Evolutionary conservation across 2,329 filamentous ascomycete genomes (phyloP), one percentile per base, ranked within the genome.

Genomic region (Didymella glomerata): DNA sequence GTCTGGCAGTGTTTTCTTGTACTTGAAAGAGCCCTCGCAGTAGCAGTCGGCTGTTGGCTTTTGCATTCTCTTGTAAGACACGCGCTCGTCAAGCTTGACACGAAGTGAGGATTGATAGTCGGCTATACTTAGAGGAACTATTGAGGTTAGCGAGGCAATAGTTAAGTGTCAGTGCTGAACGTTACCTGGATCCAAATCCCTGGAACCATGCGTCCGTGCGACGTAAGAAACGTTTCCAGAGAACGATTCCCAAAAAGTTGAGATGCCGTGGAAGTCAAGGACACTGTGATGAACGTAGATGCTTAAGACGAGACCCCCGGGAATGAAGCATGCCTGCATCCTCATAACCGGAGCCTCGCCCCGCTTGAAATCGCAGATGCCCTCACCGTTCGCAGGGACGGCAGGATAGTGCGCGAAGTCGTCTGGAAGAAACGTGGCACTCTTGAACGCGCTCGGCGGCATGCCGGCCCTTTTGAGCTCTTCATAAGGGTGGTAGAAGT

Each of bases 281-380:
- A 76, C 68, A 5, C 61, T 68, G 54, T 77, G 75, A 24, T 75
- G 72, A 48, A 68, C 64, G 55, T 76, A 76, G 32, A 69, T 70
- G 54, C 71, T 75, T n/a, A 77, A 49, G 2, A 75, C 68, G 10
- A 77, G 69, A 1, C 75, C 75, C 14, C 73, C 73, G 2, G 72
- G 70, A 22, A 76, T 72, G 59, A 77, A 77, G 62, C 66, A 71
- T 1, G 73, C 74, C 47, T 76, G 71, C 0, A 71, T 54, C 28
- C 69, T 65, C 63, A 76, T 69, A 3, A 61, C 74, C 2, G 75
- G 75, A 16, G 67, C 69, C 20, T 69, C 60, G 51, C 63, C 67
- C 13, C 63, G 52, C 2, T 60, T 48, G 25, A 73, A 75, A 41
- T 70, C 58, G 11, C 72, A 65, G 16, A 70, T 63, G 6, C 73